Evolutionary conservation across 148 eudicot species (phyloP).

Genomic region (Bassia scoparia): DNA sequence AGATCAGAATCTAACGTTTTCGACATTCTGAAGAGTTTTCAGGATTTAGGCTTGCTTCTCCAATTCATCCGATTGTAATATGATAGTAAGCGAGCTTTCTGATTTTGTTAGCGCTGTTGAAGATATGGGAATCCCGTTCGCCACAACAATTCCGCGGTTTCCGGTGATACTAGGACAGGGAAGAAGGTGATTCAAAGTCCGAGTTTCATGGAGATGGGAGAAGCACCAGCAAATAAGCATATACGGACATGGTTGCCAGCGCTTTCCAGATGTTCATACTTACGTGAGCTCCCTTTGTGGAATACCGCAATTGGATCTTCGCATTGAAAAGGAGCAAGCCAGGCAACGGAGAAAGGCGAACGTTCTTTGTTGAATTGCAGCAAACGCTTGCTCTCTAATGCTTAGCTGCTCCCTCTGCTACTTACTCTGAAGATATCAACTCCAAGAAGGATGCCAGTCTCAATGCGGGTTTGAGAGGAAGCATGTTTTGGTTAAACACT

Average conservation of each 20-base stretch:
- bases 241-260: conserved; percentile 83
- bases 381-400: conserved; percentile 51
- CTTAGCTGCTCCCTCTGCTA: conserved; percentile 39
- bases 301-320: conserved; percentile 61
- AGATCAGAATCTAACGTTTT: conserved; percentile 73
- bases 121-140: conserved; percentile 47
- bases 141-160: conserved; percentile 63
- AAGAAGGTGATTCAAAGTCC: conserved; percentile 26
- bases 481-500: conserved; percentile 45
- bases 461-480: no score
- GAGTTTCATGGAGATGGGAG: conserved; percentile 65
- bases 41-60: conserved; percentile 57
- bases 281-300: conserved; percentile 58
- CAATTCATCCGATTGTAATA: conserved; percentile 32
- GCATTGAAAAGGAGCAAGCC: conserved; percentile 66
- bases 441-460: no score
- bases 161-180: conserved; percentile 32
- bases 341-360: conserved; percentile 87
- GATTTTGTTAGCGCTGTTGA: conserved; percentile 48
- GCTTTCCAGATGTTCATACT: conserved; percentile 82
- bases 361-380: conserved; percentile 80
- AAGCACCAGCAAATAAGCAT: conserved; percentile 44
- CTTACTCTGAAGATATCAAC: no score
- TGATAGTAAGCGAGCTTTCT: conserved; percentile 44
- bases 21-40: conserved; percentile 65